These are phyloP conservation scores for Rhazya stricta DNA, from an alignment of 257 asterid species.

Conservation along the genomic window DNA sequence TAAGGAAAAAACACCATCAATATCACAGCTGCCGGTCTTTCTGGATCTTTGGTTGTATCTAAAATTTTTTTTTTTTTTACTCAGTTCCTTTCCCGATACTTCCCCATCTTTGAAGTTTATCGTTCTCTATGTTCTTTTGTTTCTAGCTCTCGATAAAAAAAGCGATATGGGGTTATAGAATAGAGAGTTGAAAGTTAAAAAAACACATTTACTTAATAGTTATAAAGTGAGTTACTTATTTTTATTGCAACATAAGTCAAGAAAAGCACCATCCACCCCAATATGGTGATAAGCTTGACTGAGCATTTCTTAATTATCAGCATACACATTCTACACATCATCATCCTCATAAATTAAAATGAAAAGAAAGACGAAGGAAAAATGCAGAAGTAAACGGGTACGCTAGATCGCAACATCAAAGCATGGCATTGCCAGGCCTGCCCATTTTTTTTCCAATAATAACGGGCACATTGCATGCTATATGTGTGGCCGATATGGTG, in stretches of 20 bases:
- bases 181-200: not conserved
- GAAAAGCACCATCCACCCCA: not conserved
- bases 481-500: constrained; percentile 95
- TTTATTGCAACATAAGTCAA: not conserved
- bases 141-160: not conserved
- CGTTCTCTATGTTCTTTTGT: not conserved
- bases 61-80: not conserved
- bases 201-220: not conserved
- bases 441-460: constrained; percentile 70
- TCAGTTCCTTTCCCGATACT: not conserved
- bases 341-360: not conserved
- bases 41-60: not conserved
- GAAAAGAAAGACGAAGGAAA: not conserved
- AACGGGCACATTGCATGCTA: constrained; percentile 97
- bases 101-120: too few species aligned
- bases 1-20: not conserved
- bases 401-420: constrained; percentile 90
- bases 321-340: not conserved
- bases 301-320: not conserved
- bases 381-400: constrained; percentile 23
- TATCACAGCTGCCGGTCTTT: not conserved
- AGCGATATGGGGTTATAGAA: not conserved
- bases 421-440: constrained; percentile 93
- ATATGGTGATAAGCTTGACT: not conserved
- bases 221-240: not conserved